Base-by-base conservation (phyloP, 2,329 filamentous ascomycete species). In the Stromatinia cepivora region DNA sequence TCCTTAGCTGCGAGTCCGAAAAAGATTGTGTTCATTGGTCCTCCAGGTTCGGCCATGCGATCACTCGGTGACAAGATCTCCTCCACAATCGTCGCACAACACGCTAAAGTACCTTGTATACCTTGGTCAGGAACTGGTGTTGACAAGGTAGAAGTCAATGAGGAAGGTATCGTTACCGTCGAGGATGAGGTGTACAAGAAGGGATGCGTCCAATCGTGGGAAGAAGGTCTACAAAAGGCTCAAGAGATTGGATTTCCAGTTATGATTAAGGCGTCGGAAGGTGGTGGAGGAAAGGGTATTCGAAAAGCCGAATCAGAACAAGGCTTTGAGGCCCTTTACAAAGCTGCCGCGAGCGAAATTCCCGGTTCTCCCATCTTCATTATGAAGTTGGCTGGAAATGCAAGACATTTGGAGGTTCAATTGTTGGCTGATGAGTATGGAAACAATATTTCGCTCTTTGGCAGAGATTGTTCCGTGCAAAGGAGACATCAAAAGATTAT, bases 251-350 rank as follows among this genome's bases (percentile, higher is more conserved):
- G 95, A 75, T 99, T 99, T 84, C 95, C 95, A 22, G 92, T 99
- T 84, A 99, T 99, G 95, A 93, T 99, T 81, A 99, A 99, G 86
- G 95, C 95, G n/a, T 98, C 95, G 3, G 95, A 99, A 84, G 95
- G 95, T 83, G 95, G 95, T 84, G 95, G 95, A 83, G 95, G 95
- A 80, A 99, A 99, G 85, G 95, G 95, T 86, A 99, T 99, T 79
- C 93, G 96, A 80, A 97, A 98, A 84, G 95, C 95, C 75, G 85
- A 92, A 72, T 85, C 85, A 71, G 94, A 97, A 80, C 90, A 94
- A 54, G 89, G 91, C 72, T 99, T 99, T 77, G 86, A 91, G 79
- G 85, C 86, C 75, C 85, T 98, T 58, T 99, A 98, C 86, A 95
- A 96, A 81, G 95, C 94, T 58, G 95, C 96, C 31, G 94, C 95